Percentiles rank a stretch among this genome's conserved stretches.
Conservation (phyloP, 768 basidiomycete species). For the Tubosaeta sp. region DNA sequence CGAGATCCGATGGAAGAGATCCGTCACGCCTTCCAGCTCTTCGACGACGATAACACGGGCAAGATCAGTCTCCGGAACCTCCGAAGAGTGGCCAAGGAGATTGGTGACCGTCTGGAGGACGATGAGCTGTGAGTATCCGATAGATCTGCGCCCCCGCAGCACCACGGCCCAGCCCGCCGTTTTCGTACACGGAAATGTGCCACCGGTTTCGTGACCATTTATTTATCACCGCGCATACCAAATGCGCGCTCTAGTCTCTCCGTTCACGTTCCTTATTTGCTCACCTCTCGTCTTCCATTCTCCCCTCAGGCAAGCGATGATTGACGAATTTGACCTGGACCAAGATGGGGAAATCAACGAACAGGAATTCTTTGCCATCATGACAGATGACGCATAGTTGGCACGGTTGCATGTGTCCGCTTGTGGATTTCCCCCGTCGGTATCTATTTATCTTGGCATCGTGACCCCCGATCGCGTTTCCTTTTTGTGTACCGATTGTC, state of each 20-base stretch:
- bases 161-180: conserved; percentile 25
- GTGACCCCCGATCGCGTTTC: conserved; percentile 19
- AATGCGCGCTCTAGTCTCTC: conserved; percentile 20
- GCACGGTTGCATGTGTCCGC: neutral
- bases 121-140: conserved; percentile 81
- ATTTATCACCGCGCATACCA: conserved; percentile 25
- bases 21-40: conserved; percentile 90
- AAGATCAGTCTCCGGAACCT: conserved; percentile 91
- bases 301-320: conserved; percentile 90
- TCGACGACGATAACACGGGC: conserved; percentile 94
- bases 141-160: conserved; percentile 17
- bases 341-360: conserved; percentile 97
- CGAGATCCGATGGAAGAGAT: conserved; percentile 98
- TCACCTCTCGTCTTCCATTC: conserved; percentile 28
- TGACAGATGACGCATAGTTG: conserved; percentile 84
- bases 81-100: conserved; percentile 90
- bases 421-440: neutral
- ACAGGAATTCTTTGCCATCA: conserved; percentile 94
- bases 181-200: conserved; percentile 24
- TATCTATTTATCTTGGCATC: conserved; percentile 19
- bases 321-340: conserved; percentile 99
- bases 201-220: conserved; percentile 9
- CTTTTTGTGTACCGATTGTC: conserved; percentile 3
- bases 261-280: conserved; percentile 29
- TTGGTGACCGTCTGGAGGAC: conserved; percentile 92